phyloP scores from a whole-genome alignment of 2,329 filamentous ascomycete species.

The Phaeoacremonium minimum region DNA sequence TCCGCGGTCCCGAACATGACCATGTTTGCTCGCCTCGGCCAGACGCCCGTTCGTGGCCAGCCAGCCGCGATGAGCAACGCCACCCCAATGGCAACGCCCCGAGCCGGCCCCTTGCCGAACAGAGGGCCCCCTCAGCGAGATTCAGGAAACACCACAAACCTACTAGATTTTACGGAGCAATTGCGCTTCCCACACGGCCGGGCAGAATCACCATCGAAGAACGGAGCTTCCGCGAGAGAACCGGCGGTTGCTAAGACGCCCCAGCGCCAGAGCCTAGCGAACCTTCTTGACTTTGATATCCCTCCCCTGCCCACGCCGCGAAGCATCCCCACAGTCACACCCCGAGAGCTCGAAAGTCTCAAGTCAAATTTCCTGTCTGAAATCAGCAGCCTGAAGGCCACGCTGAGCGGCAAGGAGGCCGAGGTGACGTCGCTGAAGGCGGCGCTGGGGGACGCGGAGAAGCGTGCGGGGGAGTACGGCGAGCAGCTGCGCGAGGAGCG shows the following conservation, averaged over 20 bases:
- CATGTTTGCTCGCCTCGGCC: slow-evolving; percentile 69
- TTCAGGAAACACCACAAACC: slow-evolving; percentile 62
- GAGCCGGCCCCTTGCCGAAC: slow-evolving; percentile 25
- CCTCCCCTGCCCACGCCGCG: slow-evolving; percentile 90
- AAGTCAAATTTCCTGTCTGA: slow-evolving; percentile 90
- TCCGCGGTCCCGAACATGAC: slow-evolving; percentile 88
- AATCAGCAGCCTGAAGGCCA: slow-evolving; percentile 90
- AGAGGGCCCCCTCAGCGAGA: slow-evolving; percentile 42
- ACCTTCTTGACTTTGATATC: slow-evolving; percentile 85
- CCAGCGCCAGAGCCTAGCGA: slow-evolving; percentile 50
- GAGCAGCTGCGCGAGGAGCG: slow-evolving; percentile 79
- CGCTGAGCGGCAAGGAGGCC: slow-evolving; percentile 86
- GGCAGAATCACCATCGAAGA: slow-evolving; percentile 39
- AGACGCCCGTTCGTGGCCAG: slow-evolving; percentile 52
- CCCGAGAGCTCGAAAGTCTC: slow-evolving; percentile 85
- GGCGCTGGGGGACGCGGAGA: slow-evolving; percentile 85
- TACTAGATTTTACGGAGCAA: slow-evolving; percentile 87
- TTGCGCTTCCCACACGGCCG: slow-evolving; percentile 34
- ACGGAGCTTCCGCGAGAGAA: slow-evolving; percentile 25
- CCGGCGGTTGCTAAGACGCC: slow-evolving; percentile 36
- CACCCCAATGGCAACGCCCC: slow-evolving; percentile 24
- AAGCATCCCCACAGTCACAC: slow-evolving; percentile 85
- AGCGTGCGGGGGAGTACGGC: slow-evolving; percentile 80
- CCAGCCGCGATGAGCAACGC: slow-evolving; percentile 6
- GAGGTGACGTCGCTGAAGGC: slow-evolving; percentile 84